Conservation (phyloP, 768 basidiomycete species). For the Leccinum barrowsii region DNA sequence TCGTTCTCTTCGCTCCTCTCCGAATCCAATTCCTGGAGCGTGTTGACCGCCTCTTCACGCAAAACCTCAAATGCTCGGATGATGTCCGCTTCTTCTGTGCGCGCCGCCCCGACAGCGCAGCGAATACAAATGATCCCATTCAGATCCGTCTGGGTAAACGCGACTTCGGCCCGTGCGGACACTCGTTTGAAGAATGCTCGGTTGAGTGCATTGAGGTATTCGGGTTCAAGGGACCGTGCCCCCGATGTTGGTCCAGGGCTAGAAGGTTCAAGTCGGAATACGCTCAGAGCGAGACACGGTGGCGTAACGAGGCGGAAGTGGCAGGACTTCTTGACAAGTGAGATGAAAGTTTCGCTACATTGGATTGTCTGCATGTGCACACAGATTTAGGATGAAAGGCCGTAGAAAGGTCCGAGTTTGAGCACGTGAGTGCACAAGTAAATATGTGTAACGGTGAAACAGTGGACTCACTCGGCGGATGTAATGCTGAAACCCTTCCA, state of each 20-base stretch:
- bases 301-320: constrained; percentile 63
- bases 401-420: not conserved
- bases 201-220: constrained; percentile 64
- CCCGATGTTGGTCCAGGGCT: not conserved
- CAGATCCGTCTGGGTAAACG: constrained; percentile 75
- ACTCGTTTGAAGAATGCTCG: constrained; percentile 56
- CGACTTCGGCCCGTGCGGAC: constrained; percentile 57
- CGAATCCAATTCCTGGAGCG: constrained; percentile 40
- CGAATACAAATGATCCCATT: constrained; percentile 74
- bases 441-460: not conserved
- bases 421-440: not conserved
- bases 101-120: constrained; percentile 68
- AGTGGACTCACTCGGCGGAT: constrained; percentile 42
- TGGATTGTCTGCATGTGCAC: constrained; percentile 50
- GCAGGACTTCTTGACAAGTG: constrained; percentile 47
- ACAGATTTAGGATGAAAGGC: not conserved
- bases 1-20: not conserved
- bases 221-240: constrained; percentile 21
- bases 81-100: constrained; percentile 66
- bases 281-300: constrained; percentile 69
- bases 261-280: constrained; percentile 62
- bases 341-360: constrained; percentile 56
- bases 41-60: constrained; percentile 49
- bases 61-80: constrained; percentile 55
- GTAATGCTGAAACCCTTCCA: constrained; percentile 73